Conservation (phyloP, 1,139 yeast species). For the Debaryomyces fabryi region DNA sequence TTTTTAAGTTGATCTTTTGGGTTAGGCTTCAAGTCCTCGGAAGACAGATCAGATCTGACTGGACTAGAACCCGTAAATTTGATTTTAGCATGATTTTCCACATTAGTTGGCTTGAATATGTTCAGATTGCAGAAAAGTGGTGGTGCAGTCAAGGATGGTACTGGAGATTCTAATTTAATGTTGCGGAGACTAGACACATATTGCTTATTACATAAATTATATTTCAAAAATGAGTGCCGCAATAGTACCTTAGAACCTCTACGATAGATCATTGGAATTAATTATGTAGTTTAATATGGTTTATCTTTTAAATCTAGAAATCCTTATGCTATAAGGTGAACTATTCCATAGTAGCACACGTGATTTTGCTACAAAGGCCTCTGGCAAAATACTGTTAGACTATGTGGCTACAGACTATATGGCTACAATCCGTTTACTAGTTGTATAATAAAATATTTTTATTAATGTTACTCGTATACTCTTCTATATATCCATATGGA, state of each 20-base stretch:
- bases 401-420: not conserved
- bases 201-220: not conserved
- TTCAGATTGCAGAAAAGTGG: not conserved
- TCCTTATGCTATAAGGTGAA: not conserved
- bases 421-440: not conserved
- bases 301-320: not conserved
- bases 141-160: not conserved
- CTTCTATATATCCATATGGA: not conserved
- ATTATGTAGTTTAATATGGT: not conserved
- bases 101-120: not conserved
- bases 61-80: not conserved
- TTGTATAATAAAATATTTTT: not conserved
- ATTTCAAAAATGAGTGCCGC: not conserved
- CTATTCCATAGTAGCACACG: not conserved
- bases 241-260: not conserved
- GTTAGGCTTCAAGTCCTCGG: not conserved
- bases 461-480: not conserved
- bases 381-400: not conserved
- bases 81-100: not conserved
- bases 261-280: constrained; percentile 4
- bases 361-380: not conserved
- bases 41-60: not conserved
- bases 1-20: constrained; percentile 24
- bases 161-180: not conserved
- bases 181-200: not conserved